A percentile compares a stretch with the other conserved stretches of the same genome.
These are phyloP conservation scores for Mycena vitilis DNA, from an alignment of 768 basidiomycete species.

Conservation along the genomic window DNA sequence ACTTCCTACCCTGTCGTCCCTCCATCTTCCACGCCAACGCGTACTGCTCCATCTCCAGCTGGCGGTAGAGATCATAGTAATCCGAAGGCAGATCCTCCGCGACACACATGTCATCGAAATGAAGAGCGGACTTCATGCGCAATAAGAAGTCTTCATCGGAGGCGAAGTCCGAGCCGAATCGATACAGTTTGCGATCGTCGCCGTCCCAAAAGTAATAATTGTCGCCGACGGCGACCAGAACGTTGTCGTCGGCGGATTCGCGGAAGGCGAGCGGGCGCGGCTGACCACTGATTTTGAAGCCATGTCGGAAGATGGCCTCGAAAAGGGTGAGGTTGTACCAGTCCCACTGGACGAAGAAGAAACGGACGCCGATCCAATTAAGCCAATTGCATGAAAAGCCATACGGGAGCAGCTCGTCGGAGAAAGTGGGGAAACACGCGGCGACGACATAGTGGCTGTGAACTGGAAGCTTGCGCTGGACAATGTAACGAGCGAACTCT, in stretches of 20 bases:
- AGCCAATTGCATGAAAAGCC: neutral
- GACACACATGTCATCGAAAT: too few species aligned
- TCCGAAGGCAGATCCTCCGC: too few species aligned
- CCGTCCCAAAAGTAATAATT: conserved; percentile 1
- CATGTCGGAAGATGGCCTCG: neutral
- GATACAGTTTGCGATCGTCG: neutral
- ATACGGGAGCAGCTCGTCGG: neutral
- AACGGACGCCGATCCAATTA: neutral
- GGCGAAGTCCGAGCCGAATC: neutral
- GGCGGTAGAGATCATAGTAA: too few species aligned
- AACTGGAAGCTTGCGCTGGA: too few species aligned
- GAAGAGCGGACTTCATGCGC: neutral
- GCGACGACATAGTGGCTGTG: neutral
- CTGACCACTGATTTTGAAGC: neutral
- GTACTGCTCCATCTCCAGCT: too few species aligned
- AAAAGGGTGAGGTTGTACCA: neutral
- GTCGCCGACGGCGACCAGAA: neutral
- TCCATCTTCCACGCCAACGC: too few species aligned
- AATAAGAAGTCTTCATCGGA: conserved; percentile 11
- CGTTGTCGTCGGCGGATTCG: neutral
- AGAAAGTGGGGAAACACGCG: conserved; percentile 5
- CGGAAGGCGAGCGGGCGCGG: conserved; percentile 8
- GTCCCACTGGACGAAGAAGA: neutral
- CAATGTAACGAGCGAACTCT: too few species aligned
- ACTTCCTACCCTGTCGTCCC: too few species aligned